Conservation (phyloP, 495 filamentous ascomycete genomes). For the Penicillium simplicissimum region DNA sequence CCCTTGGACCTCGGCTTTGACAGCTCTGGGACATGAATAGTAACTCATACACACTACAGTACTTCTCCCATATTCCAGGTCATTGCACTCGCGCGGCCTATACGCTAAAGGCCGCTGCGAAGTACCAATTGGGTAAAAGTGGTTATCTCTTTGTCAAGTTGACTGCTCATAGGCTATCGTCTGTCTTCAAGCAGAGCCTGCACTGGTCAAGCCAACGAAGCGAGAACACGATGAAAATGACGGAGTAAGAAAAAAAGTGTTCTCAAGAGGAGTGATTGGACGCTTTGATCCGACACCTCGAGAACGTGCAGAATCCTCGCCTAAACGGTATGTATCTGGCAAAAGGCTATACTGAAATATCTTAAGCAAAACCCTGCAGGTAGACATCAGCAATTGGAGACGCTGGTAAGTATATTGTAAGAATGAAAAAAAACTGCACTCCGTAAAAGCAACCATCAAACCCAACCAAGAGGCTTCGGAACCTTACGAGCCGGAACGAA, state of each 20-base stretch:
- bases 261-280: background rate
- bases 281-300: background rate
- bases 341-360: background rate
- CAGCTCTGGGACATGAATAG: background rate
- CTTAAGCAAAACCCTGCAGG: background rate
- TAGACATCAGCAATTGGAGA: background rate
- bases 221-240: background rate
- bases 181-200: background rate
- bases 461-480: no score
- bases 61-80: no score
- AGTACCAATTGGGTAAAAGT: constrained; percentile 4
- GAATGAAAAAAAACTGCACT: no score
- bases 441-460: constrained; percentile 1
- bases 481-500: constrained; percentile 23
- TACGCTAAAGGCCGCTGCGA: background rate
- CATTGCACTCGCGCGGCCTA: background rate
- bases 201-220: background rate
- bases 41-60: no score
- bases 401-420: background rate
- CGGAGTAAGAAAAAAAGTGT: background rate
- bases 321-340: background rate
- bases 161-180: constrained; percentile 2
- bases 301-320: background rate
- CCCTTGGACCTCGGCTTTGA: constrained; percentile 12
- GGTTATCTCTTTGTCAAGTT: background rate